phyloP scores from a whole-genome alignment of 2,329 filamentous ascomycete species.

The Blastomyces silverae region DNA sequence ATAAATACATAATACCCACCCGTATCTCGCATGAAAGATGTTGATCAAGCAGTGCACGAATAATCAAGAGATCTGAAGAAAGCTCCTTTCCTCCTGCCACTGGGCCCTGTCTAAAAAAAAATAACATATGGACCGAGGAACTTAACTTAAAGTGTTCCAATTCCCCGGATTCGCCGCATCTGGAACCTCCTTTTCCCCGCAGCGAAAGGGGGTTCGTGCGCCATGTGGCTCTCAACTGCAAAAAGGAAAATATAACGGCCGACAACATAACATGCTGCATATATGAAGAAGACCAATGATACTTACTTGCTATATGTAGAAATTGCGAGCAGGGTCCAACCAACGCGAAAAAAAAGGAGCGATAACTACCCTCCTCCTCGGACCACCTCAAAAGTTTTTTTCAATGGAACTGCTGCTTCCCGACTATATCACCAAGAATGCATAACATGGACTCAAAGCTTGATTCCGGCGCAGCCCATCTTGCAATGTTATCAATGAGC shows the following conservation, averaged over 20 bases:
- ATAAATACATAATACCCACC: background rate
- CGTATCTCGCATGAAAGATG: too few species aligned
- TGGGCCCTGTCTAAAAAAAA: too few species aligned
- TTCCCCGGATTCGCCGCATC: background rate
- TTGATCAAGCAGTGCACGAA: background rate
- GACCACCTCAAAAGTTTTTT: too few species aligned
- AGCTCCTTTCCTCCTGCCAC: background rate
- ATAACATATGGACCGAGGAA: too few species aligned
- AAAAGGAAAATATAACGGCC: background rate
- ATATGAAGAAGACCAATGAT: background rate
- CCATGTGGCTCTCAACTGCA: background rate
- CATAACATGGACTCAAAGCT: slow-evolving; percentile 14
- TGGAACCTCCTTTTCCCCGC: background rate
- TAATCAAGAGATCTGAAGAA: background rate
- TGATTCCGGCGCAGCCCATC: slow-evolving; percentile 13
- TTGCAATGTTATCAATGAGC: slow-evolving; percentile 10
- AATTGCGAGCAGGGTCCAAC: background rate
- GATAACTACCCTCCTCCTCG: background rate
- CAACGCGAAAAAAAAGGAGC: background rate
- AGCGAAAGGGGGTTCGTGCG: background rate
- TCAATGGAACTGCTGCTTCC: slow-evolving; percentile 12
- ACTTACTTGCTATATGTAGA: background rate
- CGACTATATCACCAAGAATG: slow-evolving; percentile 13
- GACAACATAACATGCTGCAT: background rate
- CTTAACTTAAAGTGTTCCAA: too few species aligned